Percentiles rank a stretch among this genome's conserved stretches.
These are phyloP conservation scores for Drechmeria coniospora DNA, from an alignment of 2,329 filamentous ascomycete genomes.

Conservation along the genomic window DNA sequence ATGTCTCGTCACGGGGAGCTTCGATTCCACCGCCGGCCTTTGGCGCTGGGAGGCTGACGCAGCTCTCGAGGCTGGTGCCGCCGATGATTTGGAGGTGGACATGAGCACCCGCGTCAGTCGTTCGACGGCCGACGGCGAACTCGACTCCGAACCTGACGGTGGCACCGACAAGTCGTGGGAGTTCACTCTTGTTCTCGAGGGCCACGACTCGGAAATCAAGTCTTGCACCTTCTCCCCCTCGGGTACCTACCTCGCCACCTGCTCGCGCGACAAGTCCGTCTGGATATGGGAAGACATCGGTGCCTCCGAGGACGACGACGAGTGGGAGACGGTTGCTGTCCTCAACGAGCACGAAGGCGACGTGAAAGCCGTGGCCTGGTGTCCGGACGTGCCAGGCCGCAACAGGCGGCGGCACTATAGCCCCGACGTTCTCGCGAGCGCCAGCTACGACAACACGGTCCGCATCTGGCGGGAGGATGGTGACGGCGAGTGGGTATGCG, in stretches of 20 bases:
- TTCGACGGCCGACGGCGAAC: conserved; percentile 15
- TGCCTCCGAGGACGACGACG: conserved; percentile 61
- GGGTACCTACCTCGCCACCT: conserved; percentile 73
- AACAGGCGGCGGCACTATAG: conserved; percentile 31
- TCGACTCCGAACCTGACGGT: conserved; percentile 25
- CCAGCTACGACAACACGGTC: conserved; percentile 89
- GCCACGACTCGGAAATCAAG: conserved; percentile 91
- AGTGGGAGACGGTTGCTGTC: conserved; percentile 93
- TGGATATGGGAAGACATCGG: conserved; percentile 98
- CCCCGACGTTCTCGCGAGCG: conserved; percentile 65
- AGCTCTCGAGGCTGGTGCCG: conserved; percentile 4
- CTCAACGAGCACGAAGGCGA: conserved; percentile 90
- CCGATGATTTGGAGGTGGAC: conserved; percentile 1
- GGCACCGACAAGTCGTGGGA: conserved; percentile 70
- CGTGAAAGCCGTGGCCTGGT: conserved; percentile 90
- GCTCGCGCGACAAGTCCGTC: conserved; percentile 80
- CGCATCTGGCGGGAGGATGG: conserved; percentile 78
- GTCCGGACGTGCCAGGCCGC: conserved; percentile 48
- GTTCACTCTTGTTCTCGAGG: conserved; percentile 81
- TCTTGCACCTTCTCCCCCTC: conserved; percentile 57
- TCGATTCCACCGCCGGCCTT: conserved; percentile 79
- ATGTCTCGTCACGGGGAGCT: conserved; percentile 81
- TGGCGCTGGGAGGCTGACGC: conserved; percentile 51
- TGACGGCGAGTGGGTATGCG: conserved; percentile 83
- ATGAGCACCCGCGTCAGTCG: conserved; percentile 20